Evolutionary conservation across 2,329 filamentous ascomycete species (phyloP), one percentile per base, ranked within the genome.

Genomic region (Berkeleyomyces rouxiae): DNA sequence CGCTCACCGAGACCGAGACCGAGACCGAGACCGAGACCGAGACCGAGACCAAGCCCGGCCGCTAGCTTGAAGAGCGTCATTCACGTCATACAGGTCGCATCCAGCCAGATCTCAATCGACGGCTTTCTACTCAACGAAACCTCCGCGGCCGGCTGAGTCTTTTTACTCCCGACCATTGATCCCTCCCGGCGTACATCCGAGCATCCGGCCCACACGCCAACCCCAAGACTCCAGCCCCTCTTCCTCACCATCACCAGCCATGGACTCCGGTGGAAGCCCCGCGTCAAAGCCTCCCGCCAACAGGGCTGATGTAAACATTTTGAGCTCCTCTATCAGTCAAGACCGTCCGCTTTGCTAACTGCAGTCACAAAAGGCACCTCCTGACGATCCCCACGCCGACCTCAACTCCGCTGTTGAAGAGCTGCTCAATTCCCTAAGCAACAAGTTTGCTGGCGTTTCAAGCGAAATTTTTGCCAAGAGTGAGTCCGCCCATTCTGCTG

Each of bases 381-480:
- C 57, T 11, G 60, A 63, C 39, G 63, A 65, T 44, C 31, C 77
- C 57, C 78, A 78, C 6, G 77, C 80, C 51, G 86, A 92, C 70
- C 80, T 95, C 63, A 84, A 84, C 1, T 83, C 82, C 3, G 88
- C 90, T 1, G 86, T 96, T 1, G 91, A 96, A 68, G 89, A 96
- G 47, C 80, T 96, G 2, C 77, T 96, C 3, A 90, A 91, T 70
- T 86, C 89, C 55, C 76, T 96, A 0, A 88, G 88, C 60, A 86
- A 83, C 72, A 95, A 95, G 72, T 96, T 96, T 72, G 85, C 87
- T 23, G 83, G 82, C 10, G 84, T 96, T 4, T 95, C 89, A 7
- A 86, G 83, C 65, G 91, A 96, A 74, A 86, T 96, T 64, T 89
- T 95, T 68, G 82, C 86, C 44, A 96, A 95, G 75, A 88, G 90